Base-by-base conservation (phyloP, 805 yeast genomes). In the Priceomyces melissophilus region DNA sequence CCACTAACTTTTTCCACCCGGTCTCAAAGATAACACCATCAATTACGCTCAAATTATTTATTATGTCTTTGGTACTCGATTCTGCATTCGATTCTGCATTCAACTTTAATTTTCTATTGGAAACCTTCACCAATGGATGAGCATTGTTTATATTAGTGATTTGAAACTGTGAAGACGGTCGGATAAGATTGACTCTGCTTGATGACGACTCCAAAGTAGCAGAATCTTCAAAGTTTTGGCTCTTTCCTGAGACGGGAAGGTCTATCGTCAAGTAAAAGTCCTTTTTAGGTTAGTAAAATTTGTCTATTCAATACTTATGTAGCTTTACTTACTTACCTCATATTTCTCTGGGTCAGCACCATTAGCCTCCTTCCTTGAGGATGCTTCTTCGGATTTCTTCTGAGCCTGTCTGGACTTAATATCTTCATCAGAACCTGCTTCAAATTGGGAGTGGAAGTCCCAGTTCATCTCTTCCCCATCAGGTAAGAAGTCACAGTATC, bases 381-480 rank as follows among this genome's bases (percentile, higher is more conserved):
- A 15, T 25, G 31, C 23, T n/a, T 34, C 40, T 16, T 37, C 41
- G 37, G 34, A 33, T 29, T 34, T 33, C 25, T 31, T 45, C 38
- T 39, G 49, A 38, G 42, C 48, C 40, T 47, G 40, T 47, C 89
- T 73, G 11, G 77, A 75, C 49, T 75, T 78, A 39, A 88, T 79
- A 60, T 89, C 96, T 38, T 84, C 95, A 47, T 82, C 87, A 3
- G 95, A 85, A 9, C 96, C 96, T 4, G 96, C 96, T 64, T 87
- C 96, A 49, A 78, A 82, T 13, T 78, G 79, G 42, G 61, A 71
- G 53, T 76, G 78, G 67, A 89, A 91, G 52, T 82, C 79, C 97
- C 97, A 90, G 56, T 87, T 82, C 95, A 88, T 87, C 60, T 89
- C 96, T 53, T 90, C 93, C 6, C 98, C 98, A 5, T 73, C 62